phyloP scores from a whole-genome alignment of 805 yeast species.

The Pichia membranifaciens region DNA sequence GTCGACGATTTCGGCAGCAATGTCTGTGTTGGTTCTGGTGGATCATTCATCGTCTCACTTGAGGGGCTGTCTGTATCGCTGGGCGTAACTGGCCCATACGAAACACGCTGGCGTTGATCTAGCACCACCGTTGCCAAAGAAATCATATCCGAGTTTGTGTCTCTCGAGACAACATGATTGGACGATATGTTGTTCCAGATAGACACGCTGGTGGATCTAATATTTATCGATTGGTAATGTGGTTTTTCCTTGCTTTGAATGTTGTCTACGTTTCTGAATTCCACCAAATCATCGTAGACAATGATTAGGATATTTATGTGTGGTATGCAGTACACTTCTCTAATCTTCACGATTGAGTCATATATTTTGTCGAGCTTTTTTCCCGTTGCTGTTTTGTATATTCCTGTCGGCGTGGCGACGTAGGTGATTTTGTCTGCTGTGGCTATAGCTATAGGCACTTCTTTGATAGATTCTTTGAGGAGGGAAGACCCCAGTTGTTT shows the following conservation, averaged over 20 bases:
- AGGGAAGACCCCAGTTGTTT: not conserved
- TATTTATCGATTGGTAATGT: not conserved
- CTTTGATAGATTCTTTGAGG: not conserved
- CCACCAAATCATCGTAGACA: constrained; percentile 4
- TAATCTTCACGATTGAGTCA: not conserved
- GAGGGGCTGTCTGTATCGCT: too few species aligned
- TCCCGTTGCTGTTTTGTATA: not conserved
- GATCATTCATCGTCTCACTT: too few species aligned
- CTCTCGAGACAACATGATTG: not conserved
- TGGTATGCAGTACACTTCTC: not conserved
- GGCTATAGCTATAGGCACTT: not conserved
- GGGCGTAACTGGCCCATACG: not conserved
- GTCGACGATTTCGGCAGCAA: not conserved
- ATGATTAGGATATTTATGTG: constrained; percentile 6
- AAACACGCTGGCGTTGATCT: not conserved
- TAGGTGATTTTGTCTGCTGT: constrained; percentile 1
- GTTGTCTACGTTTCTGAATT: constrained; percentile 8
- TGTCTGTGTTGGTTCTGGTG: not conserved
- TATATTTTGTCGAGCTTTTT: not conserved
- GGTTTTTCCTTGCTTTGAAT: not conserved
- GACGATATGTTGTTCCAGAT: constrained; percentile 8
- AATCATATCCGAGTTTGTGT: constrained; percentile 25
- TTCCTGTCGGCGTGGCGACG: constrained; percentile 4
- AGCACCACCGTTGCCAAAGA: constrained; percentile 27
- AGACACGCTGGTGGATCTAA: not conserved